Percentiles rank a stretch among this genome's conserved stretches.
These are phyloP conservation scores for Zasmidium citrigriseum DNA, from an alignment of 2,329 filamentous ascomycete genomes.

Conservation along the genomic window DNA sequence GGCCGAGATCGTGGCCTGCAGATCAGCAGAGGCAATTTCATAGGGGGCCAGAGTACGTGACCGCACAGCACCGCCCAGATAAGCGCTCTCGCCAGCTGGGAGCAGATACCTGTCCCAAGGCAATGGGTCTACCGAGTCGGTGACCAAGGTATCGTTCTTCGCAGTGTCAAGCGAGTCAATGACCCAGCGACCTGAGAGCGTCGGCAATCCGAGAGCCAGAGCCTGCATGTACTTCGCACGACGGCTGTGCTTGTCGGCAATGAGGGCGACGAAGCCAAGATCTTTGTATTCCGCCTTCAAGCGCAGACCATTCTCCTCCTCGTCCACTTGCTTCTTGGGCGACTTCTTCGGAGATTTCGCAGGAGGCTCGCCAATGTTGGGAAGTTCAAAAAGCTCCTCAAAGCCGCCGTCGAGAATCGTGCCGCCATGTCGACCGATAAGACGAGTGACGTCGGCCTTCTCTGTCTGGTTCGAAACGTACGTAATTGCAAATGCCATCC, in stretches of 20 bases:
- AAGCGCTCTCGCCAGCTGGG: constrained; percentile 76
- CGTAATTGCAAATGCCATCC: constrained; percentile 87
- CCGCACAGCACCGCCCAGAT: constrained; percentile 73
- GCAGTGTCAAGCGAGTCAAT: constrained; percentile 61
- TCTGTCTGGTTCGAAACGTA: constrained; percentile 61
- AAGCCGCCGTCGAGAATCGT: constrained; percentile 73
- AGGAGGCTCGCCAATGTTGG: constrained; percentile 33
- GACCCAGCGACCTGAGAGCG: constrained; percentile 80
- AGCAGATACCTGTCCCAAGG: constrained; percentile 82
- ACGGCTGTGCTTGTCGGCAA: constrained; percentile 82
- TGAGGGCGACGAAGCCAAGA: constrained; percentile 78
- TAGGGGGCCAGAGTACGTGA: constrained; percentile 69
- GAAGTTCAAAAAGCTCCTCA: constrained; percentile 70
- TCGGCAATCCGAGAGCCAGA: constrained; percentile 83
- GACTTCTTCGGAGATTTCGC: constrained; percentile 20
- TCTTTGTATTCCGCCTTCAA: constrained; percentile 55
- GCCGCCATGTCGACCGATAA: constrained; percentile 73
- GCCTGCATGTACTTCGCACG: constrained; percentile 94
- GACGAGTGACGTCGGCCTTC: constrained; percentile 58
- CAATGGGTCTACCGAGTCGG: constrained; percentile 58
- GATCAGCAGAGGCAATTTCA: constrained; percentile 57
- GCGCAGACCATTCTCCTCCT: constrained; percentile 23
- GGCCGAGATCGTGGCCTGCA: constrained; percentile 58
- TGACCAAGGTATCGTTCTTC: constrained; percentile 18
- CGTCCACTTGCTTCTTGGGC: constrained; percentile 19